phyloP scores from a whole-genome alignment of 1,139 yeast species.

The Kodamaea suecica region DNA sequence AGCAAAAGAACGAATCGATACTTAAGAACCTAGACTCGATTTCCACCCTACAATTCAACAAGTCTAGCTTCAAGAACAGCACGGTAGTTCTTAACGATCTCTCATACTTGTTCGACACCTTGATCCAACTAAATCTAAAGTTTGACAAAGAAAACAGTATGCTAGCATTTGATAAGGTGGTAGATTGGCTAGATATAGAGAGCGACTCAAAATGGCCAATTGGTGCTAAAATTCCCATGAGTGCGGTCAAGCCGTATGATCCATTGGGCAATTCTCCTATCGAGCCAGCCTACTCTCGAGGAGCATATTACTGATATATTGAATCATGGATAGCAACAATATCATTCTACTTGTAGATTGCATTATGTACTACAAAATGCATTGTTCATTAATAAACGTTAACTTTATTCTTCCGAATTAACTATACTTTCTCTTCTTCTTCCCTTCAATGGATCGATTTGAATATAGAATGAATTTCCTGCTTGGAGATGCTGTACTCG shows the following conservation, averaged over 20 bases:
- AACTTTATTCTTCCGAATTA: no score
- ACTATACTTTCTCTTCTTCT: not conserved
- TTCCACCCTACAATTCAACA: slow-evolving; percentile 36
- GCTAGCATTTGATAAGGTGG: slow-evolving; percentile 36
- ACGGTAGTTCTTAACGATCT: slow-evolving; percentile 40
- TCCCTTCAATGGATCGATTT: slow-evolving; percentile 9
- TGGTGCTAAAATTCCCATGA: slow-evolving; percentile 39
- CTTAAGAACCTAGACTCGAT: slow-evolving; percentile 35
- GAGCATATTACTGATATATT: slow-evolving; percentile 2
- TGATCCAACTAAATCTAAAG: slow-evolving; percentile 36
- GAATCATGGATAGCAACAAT: no score
- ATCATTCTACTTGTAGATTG: no score
- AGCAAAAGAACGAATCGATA: slow-evolving; percentile 30
- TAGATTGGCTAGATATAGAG: slow-evolving; percentile 36
- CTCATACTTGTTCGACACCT: slow-evolving; percentile 37
- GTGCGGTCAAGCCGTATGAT: slow-evolving; percentile 10
- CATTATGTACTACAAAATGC: no score
- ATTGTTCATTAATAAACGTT: no score
- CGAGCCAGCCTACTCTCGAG: not conserved
- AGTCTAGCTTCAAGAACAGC: slow-evolving; percentile 35
- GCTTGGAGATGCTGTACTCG: slow-evolving; percentile 34
- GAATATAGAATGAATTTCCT: slow-evolving; percentile 33
- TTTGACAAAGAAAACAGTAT: slow-evolving; percentile 44
- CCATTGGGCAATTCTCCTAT: slow-evolving; percentile 5
- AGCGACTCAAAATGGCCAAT: slow-evolving; percentile 47